phyloP scores from a whole-genome alignment of 2,329 filamentous ascomycete genomes.

The Arthrobotrys conoides region DNA sequence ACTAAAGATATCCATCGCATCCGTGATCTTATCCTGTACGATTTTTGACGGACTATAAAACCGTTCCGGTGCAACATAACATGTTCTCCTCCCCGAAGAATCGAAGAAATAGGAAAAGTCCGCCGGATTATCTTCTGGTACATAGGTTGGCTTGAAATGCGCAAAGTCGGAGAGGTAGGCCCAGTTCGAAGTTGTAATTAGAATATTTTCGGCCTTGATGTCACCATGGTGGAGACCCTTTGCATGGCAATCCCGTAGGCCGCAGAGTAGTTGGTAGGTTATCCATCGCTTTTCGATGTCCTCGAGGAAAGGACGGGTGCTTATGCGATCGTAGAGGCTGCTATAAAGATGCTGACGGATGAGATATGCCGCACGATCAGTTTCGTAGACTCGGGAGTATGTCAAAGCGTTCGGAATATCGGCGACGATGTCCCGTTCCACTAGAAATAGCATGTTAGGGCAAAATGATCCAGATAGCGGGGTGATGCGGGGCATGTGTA shows the following conservation, averaged over 20 bases:
- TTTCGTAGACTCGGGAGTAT: constrained; percentile 93
- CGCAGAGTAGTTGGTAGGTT: constrained; percentile 93
- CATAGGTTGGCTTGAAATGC: constrained; percentile 90
- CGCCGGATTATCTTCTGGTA: constrained; percentile 96
- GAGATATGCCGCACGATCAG: constrained; percentile 89
- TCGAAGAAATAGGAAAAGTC: constrained; percentile 99
- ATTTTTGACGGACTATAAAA: constrained; percentile 80
- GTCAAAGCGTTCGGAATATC: constrained; percentile 91
- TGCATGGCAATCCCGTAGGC: constrained; percentile 89
- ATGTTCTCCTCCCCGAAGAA: constrained; percentile 88
- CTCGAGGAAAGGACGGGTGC: constrained; percentile 94
- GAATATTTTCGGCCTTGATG: constrained; percentile 96
- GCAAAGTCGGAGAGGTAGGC: constrained; percentile 97
- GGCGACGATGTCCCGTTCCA: constrained; percentile 82
- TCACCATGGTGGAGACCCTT: constrained; percentile 94
- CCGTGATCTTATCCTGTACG: constrained; percentile 77
- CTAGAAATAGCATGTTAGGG: constrained; percentile 68
- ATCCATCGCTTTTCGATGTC: constrained; percentile 99
- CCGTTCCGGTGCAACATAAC: constrained; percentile 93
- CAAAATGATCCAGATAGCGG: neutral
- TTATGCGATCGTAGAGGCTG: constrained; percentile 96
- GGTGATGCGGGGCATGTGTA: constrained; percentile 68
- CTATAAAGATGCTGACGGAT: constrained; percentile 96
- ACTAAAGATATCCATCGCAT: constrained; percentile 99
- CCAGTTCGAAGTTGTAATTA: constrained; percentile 99